Percentiles rank a stretch among this genome's conserved stretches.
These are phyloP conservation scores for Ettlia oleoabundans DNA, from an alignment of 139 green algal genomes.

Conservation along the genomic window DNA sequence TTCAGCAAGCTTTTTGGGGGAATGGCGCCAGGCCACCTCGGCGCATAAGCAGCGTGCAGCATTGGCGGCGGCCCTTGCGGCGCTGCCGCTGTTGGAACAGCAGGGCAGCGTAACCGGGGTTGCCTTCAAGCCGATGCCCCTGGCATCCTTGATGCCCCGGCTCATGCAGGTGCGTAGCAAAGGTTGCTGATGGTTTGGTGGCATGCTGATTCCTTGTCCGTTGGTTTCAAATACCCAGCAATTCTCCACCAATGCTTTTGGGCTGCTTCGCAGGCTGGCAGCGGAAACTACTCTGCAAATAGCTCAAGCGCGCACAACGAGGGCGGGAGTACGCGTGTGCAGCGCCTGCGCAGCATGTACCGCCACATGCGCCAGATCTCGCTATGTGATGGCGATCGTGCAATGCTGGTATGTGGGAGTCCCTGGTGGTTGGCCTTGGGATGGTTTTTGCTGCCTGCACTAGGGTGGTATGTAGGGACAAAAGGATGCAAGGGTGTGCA, in stretches of 20 bases:
- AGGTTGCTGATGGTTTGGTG: not conserved
- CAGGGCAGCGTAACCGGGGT: not conserved
- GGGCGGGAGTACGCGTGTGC: not conserved
- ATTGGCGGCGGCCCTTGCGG: not conserved
- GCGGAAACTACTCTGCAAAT: not conserved
- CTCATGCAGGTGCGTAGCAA: not conserved
- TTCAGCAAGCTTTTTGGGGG: not conserved
- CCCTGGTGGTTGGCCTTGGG: not conserved
- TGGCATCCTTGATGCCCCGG: not conserved
- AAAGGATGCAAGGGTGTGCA: too few species aligned
- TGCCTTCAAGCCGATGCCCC: slow-evolving; percentile 6
- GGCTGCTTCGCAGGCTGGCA: not conserved
- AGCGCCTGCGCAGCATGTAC: slow-evolving; percentile 22
- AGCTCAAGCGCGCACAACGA: not conserved
- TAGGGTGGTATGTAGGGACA: too few species aligned
- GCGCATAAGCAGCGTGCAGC: not conserved
- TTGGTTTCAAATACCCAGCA: not conserved
- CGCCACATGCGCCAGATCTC: slow-evolving; percentile 15
- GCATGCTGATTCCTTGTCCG: not conserved
- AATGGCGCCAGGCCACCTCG: not conserved
- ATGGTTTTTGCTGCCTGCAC: not conserved
- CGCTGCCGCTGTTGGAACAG: slow-evolving; percentile 11
- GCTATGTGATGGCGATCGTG: slow-evolving; percentile 5
- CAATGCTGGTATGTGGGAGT: not conserved
- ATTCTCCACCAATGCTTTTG: not conserved